Conservation (phyloP, 257 asterid genomes). For the Echium plantagineum region DNA sequence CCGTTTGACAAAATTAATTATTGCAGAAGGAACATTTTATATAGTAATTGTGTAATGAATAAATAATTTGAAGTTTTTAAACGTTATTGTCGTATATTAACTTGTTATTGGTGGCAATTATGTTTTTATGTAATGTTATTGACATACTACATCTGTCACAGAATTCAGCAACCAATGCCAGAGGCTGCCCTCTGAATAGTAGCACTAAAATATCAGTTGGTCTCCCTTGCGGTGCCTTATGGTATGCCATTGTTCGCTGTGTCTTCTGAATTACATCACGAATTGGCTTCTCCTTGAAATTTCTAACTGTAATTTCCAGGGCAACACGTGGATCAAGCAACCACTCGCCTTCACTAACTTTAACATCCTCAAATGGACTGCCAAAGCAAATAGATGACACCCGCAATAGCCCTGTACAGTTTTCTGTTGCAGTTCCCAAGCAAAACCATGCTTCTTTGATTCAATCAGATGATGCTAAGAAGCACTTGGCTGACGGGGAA, state of each 20-base stretch:
- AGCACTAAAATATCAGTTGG: constrained; percentile 79
- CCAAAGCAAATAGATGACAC: constrained; percentile 30
- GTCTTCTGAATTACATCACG: constrained; percentile 7
- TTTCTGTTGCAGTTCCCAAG: constrained; percentile 40
- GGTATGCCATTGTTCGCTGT: constrained; percentile 31
- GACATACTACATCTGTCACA: constrained; percentile 13
- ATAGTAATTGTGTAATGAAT: no score
- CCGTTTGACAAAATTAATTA: no score
- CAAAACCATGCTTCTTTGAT: constrained; percentile 13
- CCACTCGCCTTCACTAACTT: constrained; percentile 23
- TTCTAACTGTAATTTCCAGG: constrained; percentile 36
- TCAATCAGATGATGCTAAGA: constrained; percentile 40
- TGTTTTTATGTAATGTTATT: neutral
- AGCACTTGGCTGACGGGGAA: constrained; percentile 28
- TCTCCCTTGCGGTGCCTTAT: constrained; percentile 87
- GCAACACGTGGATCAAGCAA: constrained; percentile 62
- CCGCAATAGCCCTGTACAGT: constrained; percentile 25
- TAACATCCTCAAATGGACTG: constrained; percentile 30
- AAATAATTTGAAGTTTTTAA: no score
- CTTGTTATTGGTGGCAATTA: no score
- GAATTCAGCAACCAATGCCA: constrained; percentile 21
- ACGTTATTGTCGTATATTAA: no score
- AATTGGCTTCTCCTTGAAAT: constrained; percentile 10
- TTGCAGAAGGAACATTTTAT: no score
- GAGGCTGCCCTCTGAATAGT: constrained; percentile 58